phyloP scores from a whole-genome alignment of 2,329 filamentous ascomycete genomes.

The Lachnellula cervina region DNA sequence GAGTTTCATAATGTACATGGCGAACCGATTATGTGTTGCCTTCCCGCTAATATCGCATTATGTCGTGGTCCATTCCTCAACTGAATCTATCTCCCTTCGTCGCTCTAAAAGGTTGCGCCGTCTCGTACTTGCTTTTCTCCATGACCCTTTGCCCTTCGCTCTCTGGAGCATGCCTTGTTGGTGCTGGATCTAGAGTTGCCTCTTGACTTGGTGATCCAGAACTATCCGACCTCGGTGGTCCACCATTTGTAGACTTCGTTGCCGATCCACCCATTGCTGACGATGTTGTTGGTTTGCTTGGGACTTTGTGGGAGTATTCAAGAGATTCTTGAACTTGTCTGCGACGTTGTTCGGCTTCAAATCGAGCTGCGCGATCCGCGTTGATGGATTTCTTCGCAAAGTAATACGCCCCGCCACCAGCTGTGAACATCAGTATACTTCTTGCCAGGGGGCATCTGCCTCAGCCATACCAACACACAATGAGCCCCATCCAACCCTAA shows the following conservation, averaged over 20 bases:
- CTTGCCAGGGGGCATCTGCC: background rate
- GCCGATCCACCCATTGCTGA: constrained; percentile 2
- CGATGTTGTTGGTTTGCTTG: constrained; percentile 15
- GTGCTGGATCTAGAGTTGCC: constrained; percentile 70
- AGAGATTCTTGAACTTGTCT: constrained; percentile 54
- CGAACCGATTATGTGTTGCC: background rate
- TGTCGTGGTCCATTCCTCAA: constrained; percentile 34
- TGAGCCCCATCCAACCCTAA: constrained; percentile 85
- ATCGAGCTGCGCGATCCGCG: constrained; percentile 71
- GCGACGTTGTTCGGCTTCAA: constrained; percentile 57
- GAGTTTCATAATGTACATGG: constrained; percentile 11
- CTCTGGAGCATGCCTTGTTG: constrained; percentile 73
- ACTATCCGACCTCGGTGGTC: constrained; percentile 53
- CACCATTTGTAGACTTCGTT: constrained; percentile 36
- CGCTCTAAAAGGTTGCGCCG: constrained; percentile 66
- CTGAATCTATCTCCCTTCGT: constrained; percentile 82
- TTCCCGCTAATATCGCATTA: constrained; percentile 1
- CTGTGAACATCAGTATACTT: constrained; percentile 40
- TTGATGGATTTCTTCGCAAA: constrained; percentile 96
- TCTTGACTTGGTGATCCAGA: constrained; percentile 65
- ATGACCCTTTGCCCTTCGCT: constrained; percentile 60
- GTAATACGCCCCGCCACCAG: constrained; percentile 88
- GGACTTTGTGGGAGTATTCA: constrained; percentile 39
- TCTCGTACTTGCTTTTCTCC: constrained; percentile 91
- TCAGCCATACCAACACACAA: constrained; percentile 68